Base-by-base conservation (phyloP, 345 rosid species). In the Isatis tinctoria region DNA sequence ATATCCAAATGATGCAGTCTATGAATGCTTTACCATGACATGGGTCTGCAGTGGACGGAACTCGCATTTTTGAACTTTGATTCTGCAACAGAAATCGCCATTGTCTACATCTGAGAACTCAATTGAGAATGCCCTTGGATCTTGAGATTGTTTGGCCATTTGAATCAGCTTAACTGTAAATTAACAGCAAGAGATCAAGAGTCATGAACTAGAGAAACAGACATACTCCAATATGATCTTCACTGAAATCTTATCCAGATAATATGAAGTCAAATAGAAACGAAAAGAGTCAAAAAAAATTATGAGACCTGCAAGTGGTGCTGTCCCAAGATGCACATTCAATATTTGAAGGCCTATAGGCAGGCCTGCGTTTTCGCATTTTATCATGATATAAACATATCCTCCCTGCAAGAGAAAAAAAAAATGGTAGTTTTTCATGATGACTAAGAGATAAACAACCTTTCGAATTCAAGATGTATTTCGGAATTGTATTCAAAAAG, bases 291-390 rank as follows among this genome's bases (percentile, higher is more conserved):
- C n/a, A n/a, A n/a, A 20, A 3, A 10, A 30, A 41, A 26, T 26
- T 61, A 27, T n/a, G 32, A 24, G 67, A 62, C 52, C 67, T 62
- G 52, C 20, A 43, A 62, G 67, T 41, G 67, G 67, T 41, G 52
- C 67, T 26, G 52, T 62, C 67, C 67, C 67, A n/a, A 62, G 67
- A 43, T 62, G 67, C 35, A 62, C 52, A 27, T 62, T 62, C 51
- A 62, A 62, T 13, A 62, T 62, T 62, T 62, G 52, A 62, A 62
- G 67, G 35, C 67, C 67, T 40, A 62, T 16, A 41, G 52, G 67
- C 52, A 62, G 20, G 30, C 52, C 67, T 62, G 52, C 67, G 37
- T 62, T 62, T 62, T 62, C 36, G 27, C 67, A 62, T 62, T 62
- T 62, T 41, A 62, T 62, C 13, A 14, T 43, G 36, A 62, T 41